A percentile compares a stretch with the other conserved stretches of the same genome.
Evolutionary conservation across 306 rosid species (phyloP).

Genomic region (Arachis hypogaea): DNA sequence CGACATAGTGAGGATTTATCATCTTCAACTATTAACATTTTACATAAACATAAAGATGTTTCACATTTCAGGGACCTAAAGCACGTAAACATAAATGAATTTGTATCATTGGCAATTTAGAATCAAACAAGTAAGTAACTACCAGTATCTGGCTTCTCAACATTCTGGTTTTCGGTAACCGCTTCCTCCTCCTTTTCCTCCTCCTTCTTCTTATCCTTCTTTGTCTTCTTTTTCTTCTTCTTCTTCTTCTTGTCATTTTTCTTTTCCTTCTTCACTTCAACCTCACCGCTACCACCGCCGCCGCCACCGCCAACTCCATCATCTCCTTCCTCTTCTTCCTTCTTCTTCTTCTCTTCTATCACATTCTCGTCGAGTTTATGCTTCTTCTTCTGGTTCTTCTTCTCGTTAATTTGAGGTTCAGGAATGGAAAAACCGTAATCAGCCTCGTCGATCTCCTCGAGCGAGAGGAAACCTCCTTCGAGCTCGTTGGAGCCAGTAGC

Average conservation of each 20-base stretch:
- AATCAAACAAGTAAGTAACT: conserved; percentile 35
- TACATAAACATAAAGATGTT: not conserved
- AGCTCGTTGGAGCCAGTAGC: conserved; percentile 67
- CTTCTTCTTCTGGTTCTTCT: conserved; percentile 39
- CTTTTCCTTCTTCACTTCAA: conserved; percentile 48
- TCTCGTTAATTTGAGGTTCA: conserved; percentile 38
- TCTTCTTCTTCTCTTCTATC: conserved; percentile 44
- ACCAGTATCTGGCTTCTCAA: conserved; percentile 53
- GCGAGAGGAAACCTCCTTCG: conserved; percentile 94
- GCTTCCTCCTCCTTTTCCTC: conserved; percentile 41
- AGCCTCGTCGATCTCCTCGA: conserved; percentile 91
- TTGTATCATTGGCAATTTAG: not conserved
- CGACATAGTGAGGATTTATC: too few relatives aligned
- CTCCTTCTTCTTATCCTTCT: conserved; percentile 41
- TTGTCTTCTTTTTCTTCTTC: conserved; percentile 54
- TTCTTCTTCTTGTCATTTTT: conserved; percentile 54
- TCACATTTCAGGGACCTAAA: not conserved
- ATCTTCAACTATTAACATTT: not conserved
- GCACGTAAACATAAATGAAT: too few relatives aligned
- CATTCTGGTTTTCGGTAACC: conserved; percentile 40
- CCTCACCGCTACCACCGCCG: conserved; percentile 36
- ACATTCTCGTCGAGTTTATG: conserved; percentile 19
- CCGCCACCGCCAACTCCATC: conserved; percentile 11
- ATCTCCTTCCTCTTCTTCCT: conserved; percentile 40
- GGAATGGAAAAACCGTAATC: conserved; percentile 69